Percentiles rank a stretch among this genome's conserved stretches.
phyloP scores from a whole-genome alignment of 2,329 filamentous ascomycete species.

The Salinomyces thailandicus region DNA sequence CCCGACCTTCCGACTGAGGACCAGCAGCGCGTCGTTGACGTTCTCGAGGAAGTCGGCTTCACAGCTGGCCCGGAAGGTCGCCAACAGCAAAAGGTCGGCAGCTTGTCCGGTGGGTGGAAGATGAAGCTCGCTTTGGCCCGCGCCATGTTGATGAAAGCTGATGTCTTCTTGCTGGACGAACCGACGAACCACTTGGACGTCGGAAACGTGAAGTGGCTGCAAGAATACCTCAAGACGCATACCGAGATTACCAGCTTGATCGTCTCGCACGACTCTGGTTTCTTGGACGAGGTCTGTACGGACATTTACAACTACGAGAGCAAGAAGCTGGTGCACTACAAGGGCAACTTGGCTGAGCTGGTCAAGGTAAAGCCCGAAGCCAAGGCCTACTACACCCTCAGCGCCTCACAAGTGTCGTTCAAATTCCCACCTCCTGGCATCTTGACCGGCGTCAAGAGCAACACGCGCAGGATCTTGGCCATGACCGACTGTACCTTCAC shows the following conservation, averaged over 20 bases:
- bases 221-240: conserved; percentile 91
- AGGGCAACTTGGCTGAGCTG: conserved; percentile 72
- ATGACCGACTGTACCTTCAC: conserved; percentile 87
- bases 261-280: conserved; percentile 95
- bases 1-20: conserved; percentile 73
- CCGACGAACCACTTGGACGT: conserved; percentile 98
- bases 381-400: conserved; percentile 96
- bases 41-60: conserved; percentile 88
- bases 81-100: conserved; percentile 83
- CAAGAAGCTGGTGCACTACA: conserved; percentile 87
- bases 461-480: conserved; percentile 84
- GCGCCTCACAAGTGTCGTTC: conserved; percentile 80
- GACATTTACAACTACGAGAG: conserved; percentile 98
- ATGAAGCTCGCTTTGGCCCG: conserved; percentile 97
- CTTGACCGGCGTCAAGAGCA: conserved; percentile 86
- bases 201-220: conserved; percentile 88
- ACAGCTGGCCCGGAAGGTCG: conserved; percentile 78
- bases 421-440: conserved; percentile 97
- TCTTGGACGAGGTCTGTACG: conserved; percentile 93
- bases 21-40: conserved; percentile 66
- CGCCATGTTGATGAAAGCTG: conserved; percentile 94
- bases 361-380: conserved; percentile 85
- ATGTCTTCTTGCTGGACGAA: conserved; percentile 93
- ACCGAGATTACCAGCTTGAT: conserved; percentile 95
- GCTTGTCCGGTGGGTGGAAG: conserved; percentile 96